Conservation (phyloP, 176 grass and related monocot species). For the Musa schizocarpa region DNA sequence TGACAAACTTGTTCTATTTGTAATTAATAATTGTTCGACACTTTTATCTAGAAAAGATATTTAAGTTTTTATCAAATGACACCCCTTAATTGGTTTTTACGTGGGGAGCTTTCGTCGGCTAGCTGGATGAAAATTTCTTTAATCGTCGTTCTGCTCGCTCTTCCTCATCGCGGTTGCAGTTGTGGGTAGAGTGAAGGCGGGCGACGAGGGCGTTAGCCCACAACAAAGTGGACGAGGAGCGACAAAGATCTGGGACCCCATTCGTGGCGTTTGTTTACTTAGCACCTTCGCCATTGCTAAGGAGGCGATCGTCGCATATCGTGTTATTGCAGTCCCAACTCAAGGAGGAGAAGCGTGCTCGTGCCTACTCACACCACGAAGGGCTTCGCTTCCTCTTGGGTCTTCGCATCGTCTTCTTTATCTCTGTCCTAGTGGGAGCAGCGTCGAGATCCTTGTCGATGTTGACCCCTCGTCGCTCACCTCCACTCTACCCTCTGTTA, state of each 20-base stretch:
- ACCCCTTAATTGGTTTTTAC: too few species aligned
- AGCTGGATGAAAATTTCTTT: too few species aligned
- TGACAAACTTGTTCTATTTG: too few species aligned
- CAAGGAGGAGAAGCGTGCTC: conserved; percentile 5
- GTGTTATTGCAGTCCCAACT: not conserved
- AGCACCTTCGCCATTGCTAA: not conserved
- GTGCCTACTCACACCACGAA: not conserved
- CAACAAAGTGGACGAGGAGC: conserved; percentile 58
- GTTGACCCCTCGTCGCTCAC: too few species aligned
- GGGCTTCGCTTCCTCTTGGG: not conserved
- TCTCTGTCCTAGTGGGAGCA: not conserved
- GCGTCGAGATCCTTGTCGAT: too few species aligned
- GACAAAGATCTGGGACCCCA: conserved; percentile 74
- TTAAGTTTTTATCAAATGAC: too few species aligned
- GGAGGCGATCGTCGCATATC: not conserved
- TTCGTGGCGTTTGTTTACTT: not conserved
- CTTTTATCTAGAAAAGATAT: too few species aligned
- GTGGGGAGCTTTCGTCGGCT: too few species aligned
- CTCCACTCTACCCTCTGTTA: too few species aligned
- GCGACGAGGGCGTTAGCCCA: conserved; percentile 9
- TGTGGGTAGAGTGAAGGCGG: not conserved
- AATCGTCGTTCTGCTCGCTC: too few species aligned
- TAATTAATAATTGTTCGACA: too few species aligned
- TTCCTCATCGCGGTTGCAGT: too few species aligned
- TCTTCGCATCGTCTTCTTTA: not conserved